Conservation (phyloP, 352 stramenopile species). For the Phytopythium boreale region DNA sequence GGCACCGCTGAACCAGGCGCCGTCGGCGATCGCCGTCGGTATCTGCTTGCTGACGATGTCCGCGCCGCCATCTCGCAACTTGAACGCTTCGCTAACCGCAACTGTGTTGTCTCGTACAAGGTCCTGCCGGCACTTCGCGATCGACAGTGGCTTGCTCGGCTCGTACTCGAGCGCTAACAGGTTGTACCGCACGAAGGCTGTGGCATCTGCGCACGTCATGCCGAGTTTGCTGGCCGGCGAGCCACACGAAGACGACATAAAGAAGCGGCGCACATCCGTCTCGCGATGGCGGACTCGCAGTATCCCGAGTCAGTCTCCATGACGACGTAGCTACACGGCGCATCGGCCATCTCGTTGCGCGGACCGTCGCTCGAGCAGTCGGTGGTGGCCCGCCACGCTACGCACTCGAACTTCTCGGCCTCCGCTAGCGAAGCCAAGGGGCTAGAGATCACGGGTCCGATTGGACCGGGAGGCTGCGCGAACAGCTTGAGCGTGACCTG, state of each 20-base stretch:
- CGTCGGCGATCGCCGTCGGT: background rate
- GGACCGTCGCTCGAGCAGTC: constrained; percentile 44
- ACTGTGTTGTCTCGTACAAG: constrained; percentile 19
- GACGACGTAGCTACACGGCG: constrained; percentile 28
- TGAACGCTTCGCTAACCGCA: constrained; percentile 8
- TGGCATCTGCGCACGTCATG: constrained; percentile 43
- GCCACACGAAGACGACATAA: constrained; percentile 51
- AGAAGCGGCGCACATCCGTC: constrained; percentile 22
- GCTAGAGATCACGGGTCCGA: too few relatives aligned
- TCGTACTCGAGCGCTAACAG: constrained; percentile 39
- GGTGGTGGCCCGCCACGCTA: constrained; percentile 41
- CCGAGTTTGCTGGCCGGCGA: constrained; percentile 35
- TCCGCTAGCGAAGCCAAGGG: background rate
- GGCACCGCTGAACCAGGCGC: background rate
- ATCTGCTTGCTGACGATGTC: background rate
- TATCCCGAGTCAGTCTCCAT: constrained; percentile 35
- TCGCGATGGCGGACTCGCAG: constrained; percentile 42
- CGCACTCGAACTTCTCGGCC: constrained; percentile 22
- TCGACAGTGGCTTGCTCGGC: constrained; percentile 29
- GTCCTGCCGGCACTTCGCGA: constrained; percentile 20
- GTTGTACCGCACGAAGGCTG: constrained; percentile 44
- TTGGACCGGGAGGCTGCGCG: too few relatives aligned
- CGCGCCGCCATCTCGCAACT: background rate
- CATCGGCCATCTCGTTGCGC: constrained; percentile 25
- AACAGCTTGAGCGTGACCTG: background rate